Percentiles rank a stretch among this genome's conserved stretches.
These are phyloP conservation scores for Cutaneotrichosporon daszewskae DNA, from an alignment of 1,284 basidiomycete species.

Conservation along the genomic window DNA sequence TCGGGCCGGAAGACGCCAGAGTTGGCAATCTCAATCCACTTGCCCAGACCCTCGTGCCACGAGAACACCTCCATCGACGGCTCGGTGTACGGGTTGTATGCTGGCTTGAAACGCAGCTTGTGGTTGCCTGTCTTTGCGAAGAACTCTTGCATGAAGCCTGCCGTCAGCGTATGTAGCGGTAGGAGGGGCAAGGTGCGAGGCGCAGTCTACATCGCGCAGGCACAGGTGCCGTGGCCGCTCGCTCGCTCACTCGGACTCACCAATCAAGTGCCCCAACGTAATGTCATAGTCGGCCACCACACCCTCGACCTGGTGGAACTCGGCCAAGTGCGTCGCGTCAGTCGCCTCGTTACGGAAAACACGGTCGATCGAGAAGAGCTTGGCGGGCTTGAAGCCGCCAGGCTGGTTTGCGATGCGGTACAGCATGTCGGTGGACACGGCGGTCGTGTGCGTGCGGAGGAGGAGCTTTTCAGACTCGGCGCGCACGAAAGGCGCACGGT, in stretches of 20 bases:
- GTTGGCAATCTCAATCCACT: slow-evolving; percentile 84
- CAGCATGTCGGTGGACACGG: slow-evolving; percentile 90
- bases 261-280: slow-evolving; percentile 95
- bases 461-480: slow-evolving; percentile 88
- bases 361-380: slow-evolving; percentile 95
- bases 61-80: slow-evolving; percentile 99
- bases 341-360: slow-evolving; percentile 99
- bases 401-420: slow-evolving; percentile 75
- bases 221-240: neutral
- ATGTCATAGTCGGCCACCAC: slow-evolving; percentile 92
- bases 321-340: slow-evolving; percentile 98
- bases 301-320: slow-evolving; percentile 99
- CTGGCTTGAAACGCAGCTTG: slow-evolving; percentile 90
- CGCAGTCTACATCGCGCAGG: neutral
- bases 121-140: slow-evolving; percentile 97
- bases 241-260: too few relatives aligned
- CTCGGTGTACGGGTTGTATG: slow-evolving; percentile 76
- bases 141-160: slow-evolving; percentile 97
- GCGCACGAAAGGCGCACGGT: slow-evolving; percentile 92
- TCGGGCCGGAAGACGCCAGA: slow-evolving; percentile 99
- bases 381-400: slow-evolving; percentile 87
- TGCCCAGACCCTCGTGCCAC: slow-evolving; percentile 87
- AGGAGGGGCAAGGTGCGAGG: neutral
- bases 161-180: neutral
- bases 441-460: slow-evolving; percentile 94